Conservation (phyloP, 2,329 filamentous ascomycete species). For the Fusarium sp. region DNA sequence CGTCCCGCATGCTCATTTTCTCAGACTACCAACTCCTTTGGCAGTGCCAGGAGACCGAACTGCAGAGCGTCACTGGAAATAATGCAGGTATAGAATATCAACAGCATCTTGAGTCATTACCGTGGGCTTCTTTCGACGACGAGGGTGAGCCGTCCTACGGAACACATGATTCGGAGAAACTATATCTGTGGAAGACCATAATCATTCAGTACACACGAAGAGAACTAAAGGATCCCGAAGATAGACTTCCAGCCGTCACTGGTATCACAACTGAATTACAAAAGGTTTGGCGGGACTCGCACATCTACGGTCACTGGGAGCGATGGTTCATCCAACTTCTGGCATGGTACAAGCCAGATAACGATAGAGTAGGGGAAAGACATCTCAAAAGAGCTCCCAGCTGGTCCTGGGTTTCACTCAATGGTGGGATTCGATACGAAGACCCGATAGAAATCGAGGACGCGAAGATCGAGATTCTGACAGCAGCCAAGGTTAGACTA, state of each 20-base stretch:
- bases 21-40: neutral
- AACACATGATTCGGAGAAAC: neutral
- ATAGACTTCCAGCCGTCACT: neutral
- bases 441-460: too few species aligned
- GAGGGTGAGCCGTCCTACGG: neutral
- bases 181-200: neutral
- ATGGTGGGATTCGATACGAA: too few species aligned
- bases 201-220: neutral
- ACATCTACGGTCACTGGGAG: constrained; percentile 3
- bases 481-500: too few species aligned
- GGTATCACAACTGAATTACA: neutral
- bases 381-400: neutral
- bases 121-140: neutral
- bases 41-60: neutral
- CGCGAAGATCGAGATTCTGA: too few species aligned
- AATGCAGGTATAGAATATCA: rapidly evolving
- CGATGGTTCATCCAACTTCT: constrained; percentile 4
- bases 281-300: neutral
- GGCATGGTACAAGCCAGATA: neutral
- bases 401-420: too few species aligned
- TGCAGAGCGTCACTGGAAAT: neutral
- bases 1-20: neutral
- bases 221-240: rapidly evolving
- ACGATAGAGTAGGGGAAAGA: rapidly evolving
- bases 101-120: neutral